These are phyloP conservation scores for Betula pendula DNA, from an alignment of 306 rosid genomes.

Conservation along the genomic window DNA sequence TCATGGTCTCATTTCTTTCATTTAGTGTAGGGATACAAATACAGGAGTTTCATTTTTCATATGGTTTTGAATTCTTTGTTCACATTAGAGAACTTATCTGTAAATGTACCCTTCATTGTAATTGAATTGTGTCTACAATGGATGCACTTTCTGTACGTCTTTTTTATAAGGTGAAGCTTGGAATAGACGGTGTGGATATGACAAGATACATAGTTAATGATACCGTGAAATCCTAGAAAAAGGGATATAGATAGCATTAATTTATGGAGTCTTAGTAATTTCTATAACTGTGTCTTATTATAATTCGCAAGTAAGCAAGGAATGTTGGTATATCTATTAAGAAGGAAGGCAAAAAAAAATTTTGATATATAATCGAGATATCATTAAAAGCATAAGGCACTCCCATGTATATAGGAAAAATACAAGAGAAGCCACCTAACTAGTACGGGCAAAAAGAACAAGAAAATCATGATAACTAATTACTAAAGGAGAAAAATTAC, in stretches of 20 bases:
- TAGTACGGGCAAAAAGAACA: too few relatives aligned
- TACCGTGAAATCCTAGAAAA: neutral
- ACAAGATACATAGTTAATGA: neutral
- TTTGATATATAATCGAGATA: too few relatives aligned
- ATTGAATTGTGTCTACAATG: neutral
- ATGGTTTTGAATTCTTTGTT: neutral
- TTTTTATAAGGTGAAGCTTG: neutral
- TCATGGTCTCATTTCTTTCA: neutral
- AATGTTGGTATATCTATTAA: neutral
- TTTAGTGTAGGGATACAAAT: neutral
- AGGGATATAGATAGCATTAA: neutral
- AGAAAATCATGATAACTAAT: too few relatives aligned
- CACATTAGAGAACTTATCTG: neutral
- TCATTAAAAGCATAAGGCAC: too few relatives aligned
- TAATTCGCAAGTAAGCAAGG: neutral
- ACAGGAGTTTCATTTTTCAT: neutral
- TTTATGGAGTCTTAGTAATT: neutral
- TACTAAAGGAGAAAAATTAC: too few relatives aligned
- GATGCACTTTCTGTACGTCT: neutral
- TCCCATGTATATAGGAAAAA: too few relatives aligned
- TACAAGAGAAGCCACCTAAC: too few relatives aligned
- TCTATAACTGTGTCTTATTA: neutral
- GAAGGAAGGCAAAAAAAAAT: neutral
- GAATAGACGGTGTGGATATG: neutral
- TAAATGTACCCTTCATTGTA: neutral